These are phyloP conservation scores for Sphagnum contortum DNA, from an alignment of 225 moss, liverwort and hornwort species.

Conservation along the genomic window DNA sequence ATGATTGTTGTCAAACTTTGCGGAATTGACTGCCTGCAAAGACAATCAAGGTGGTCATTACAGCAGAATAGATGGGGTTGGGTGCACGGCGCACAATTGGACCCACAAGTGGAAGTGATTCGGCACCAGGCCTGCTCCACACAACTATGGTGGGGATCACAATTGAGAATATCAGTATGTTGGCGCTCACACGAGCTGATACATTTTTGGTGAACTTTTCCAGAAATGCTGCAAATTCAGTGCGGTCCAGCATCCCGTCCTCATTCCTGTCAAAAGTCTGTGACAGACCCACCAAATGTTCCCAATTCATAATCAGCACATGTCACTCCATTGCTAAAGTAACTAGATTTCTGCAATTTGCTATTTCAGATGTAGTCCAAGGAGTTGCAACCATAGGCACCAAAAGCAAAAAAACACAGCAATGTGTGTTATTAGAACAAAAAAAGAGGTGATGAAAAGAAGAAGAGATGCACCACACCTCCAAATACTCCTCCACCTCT, in stretches of 20 bases:
- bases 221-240: conserved; percentile 65
- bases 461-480: conserved; percentile 20
- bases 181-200: conserved; percentile 38
- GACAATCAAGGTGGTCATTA: conserved; percentile 53
- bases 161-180: conserved; percentile 56
- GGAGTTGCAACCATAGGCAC: not conserved
- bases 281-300: conserved; percentile 1
- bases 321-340: not conserved
- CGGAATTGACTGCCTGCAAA: conserved; percentile 19
- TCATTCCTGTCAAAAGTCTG: conserved; percentile 65
- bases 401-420: not conserved
- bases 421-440: not conserved
- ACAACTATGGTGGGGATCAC: conserved; percentile 67
- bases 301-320: not conserved
- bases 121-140: conserved; percentile 55
- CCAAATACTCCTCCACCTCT: conserved; percentile 46
- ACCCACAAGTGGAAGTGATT: conserved; percentile 62
- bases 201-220: conserved; percentile 57
- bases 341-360: not conserved
- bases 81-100: conserved; percentile 59
- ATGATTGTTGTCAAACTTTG: no score
- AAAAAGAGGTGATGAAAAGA: not conserved
- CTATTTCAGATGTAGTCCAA: not conserved
- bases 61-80: conserved; percentile 53
- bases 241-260: conserved; percentile 57